A percentile compares a stretch with the other conserved stretches of the same genome.
phyloP scores from a whole-genome alignment of 75 land plant genomes.

The Pinus tabuliformis region DNA sequence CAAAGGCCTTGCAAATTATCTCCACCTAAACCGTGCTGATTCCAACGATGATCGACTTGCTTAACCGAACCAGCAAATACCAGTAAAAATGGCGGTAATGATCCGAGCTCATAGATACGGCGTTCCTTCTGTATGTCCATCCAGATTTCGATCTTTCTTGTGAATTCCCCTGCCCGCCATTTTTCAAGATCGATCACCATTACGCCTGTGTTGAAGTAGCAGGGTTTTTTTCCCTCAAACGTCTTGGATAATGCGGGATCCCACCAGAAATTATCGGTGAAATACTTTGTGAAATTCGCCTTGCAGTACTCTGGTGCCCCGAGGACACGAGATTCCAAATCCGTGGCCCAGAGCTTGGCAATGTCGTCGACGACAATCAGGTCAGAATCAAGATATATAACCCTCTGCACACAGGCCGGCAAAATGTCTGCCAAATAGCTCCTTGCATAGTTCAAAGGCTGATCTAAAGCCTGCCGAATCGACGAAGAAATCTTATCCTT shows the following conservation, averaged over 20 bases:
- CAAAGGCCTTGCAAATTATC: slow-evolving; percentile 56
- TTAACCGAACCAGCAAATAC: slow-evolving; percentile 66
- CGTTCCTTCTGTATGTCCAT: slow-evolving; percentile 82
- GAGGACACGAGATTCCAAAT: slow-evolving; percentile 30
- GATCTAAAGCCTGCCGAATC: slow-evolving; percentile 75
- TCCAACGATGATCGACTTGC: slow-evolving; percentile 67
- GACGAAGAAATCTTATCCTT: slow-evolving; percentile 54
- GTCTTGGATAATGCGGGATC: slow-evolving; percentile 43
- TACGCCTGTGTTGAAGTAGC: slow-evolving; percentile 87
- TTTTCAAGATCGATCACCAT: slow-evolving; percentile 75
- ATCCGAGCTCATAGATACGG: slow-evolving; percentile 83
- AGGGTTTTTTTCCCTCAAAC: slow-evolving; percentile 59
- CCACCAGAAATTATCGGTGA: slow-evolving; percentile 74
- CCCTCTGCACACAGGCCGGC: slow-evolving; percentile 46
- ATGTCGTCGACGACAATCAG: slow-evolving; percentile 81
- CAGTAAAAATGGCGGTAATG: slow-evolving; percentile 74
- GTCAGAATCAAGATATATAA: slow-evolving; percentile 88
- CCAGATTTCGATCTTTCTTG: slow-evolving; percentile 58
- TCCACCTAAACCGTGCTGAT: slow-evolving; percentile 74
- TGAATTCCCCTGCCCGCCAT: slow-evolving; percentile 58
- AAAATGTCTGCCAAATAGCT: slow-evolving; percentile 67
- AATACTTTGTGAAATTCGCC: slow-evolving; percentile 75
- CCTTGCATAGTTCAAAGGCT: slow-evolving; percentile 87
- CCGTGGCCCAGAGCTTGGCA: slow-evolving; percentile 57
- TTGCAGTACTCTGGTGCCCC: slow-evolving; percentile 89